Conservation (phyloP, 495 filamentous ascomycete genomes). For the Penicillium desertorum region DNA sequence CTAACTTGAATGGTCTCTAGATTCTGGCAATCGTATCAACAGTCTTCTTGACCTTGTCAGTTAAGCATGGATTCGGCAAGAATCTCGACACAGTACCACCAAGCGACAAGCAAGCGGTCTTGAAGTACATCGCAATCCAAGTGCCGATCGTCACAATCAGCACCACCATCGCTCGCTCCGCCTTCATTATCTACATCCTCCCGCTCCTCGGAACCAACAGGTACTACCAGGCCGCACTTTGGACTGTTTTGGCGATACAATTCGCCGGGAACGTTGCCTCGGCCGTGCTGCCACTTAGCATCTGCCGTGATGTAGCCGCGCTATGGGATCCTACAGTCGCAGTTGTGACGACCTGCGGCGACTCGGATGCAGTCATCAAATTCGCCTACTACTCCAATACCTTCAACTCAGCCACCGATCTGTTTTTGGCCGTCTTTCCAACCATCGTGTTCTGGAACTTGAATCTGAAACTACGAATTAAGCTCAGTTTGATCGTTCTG, state of each 20-base stretch:
- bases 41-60: conserved; percentile 29
- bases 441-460: conserved; percentile 48
- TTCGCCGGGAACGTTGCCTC: conserved; percentile 33
- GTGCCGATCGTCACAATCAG: conserved; percentile 36
- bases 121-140: conserved; percentile 36
- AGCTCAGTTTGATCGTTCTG: conserved; percentile 40
- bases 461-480: conserved; percentile 40
- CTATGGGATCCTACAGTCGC: conserved; percentile 29
- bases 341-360: conserved; percentile 30
- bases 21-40: conserved; percentile 28
- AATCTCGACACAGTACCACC: conserved; percentile 19
- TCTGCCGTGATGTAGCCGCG: conserved; percentile 28
- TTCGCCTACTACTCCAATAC: conserved; percentile 40
- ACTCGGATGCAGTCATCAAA: conserved; percentile 24
- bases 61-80: conserved; percentile 34
- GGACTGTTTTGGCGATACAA: conserved; percentile 29
- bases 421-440: conserved; percentile 45
- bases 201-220: conserved; percentile 33
- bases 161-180: conserved; percentile 34
- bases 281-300: conserved; percentile 32
- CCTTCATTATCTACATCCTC: conserved; percentile 38
- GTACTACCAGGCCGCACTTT: conserved; percentile 28
- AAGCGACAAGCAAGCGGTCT: conserved; percentile 19
- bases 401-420: conserved; percentile 43
- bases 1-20: conserved; percentile 17